phyloP scores from a whole-genome alignment of 139 green algal species.

The Klebsormidium nitens region DNA sequence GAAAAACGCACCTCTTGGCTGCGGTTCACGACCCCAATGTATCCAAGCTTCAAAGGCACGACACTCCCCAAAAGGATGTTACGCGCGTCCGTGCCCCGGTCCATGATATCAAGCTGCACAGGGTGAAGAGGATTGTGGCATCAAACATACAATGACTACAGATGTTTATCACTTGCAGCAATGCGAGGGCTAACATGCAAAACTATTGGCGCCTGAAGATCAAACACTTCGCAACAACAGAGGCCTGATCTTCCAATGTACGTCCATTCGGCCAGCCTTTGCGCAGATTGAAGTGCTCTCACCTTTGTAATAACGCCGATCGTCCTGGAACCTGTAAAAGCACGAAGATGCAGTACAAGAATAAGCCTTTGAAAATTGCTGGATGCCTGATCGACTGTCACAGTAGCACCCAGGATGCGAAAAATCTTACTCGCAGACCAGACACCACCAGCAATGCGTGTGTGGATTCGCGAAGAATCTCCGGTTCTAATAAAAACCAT shows the following conservation, averaged over 20 bases:
- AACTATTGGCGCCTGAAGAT: not conserved
- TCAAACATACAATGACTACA: not conserved
- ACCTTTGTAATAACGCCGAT: constrained; percentile 52
- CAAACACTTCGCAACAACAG: no score
- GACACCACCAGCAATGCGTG: no score
- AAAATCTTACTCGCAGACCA: no score
- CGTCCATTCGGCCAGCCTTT: no score
- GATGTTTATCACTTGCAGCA: not conserved
- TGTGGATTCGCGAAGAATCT: no score
- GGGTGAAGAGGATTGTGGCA: not conserved
- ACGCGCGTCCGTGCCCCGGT: constrained; percentile 85
- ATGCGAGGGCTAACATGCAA: not conserved
- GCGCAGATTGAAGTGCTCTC: not conserved
- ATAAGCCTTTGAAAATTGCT: constrained; percentile 3
- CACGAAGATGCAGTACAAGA: no score
- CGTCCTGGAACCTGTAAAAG: constrained; percentile 37
- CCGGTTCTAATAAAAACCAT: constrained; percentile 4
- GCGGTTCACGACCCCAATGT: constrained; percentile 79
- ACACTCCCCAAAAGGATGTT: constrained; percentile 72
- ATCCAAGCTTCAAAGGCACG: constrained; percentile 86
- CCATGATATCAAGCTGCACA: constrained; percentile 93
- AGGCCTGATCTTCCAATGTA: no score
- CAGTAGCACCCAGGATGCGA: no score
- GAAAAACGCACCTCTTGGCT: constrained; percentile 61
- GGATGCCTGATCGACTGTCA: not conserved